Percentiles rank a stretch among this genome's conserved stretches.
These are phyloP conservation scores for Thamnidium elegans DNA, from an alignment of 192 early-diverging fungal genomes.

Conservation along the genomic window DNA sequence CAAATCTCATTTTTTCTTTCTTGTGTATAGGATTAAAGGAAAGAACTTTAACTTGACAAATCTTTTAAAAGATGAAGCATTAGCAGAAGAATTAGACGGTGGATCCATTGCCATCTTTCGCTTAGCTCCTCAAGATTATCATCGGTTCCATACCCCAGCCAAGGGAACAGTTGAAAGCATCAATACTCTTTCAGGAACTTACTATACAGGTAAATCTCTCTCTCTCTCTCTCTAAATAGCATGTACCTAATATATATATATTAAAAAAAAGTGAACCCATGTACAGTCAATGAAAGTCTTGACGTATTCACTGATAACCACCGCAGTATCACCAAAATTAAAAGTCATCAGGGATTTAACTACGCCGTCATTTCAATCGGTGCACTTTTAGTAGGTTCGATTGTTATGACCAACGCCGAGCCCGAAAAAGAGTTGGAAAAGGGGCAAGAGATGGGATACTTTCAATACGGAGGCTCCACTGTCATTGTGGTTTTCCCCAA, in stretches of 20 bases:
- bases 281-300: conserved; percentile 58
- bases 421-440: conserved; percentile 48
- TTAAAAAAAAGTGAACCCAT: conserved; percentile 60
- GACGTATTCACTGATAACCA: conserved; percentile 77
- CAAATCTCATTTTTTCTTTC: not conserved
- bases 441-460: conserved; percentile 75
- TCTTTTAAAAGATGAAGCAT: conserved; percentile 48
- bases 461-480: conserved; percentile 75
- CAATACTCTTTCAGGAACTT: conserved; percentile 53
- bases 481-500: conserved; percentile 64
- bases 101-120: conserved; percentile 65
- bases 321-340: conserved; percentile 51
- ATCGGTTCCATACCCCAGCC: conserved; percentile 66
- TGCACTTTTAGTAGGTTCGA: conserved; percentile 70
- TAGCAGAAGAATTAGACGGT: conserved; percentile 50
- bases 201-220: conserved; percentile 48
- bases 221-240: not conserved
- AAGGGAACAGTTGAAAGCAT: conserved; percentile 48
- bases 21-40: conserved; percentile 58
- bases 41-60: conserved; percentile 56
- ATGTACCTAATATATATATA: no score
- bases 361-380: conserved; percentile 66
- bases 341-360: conserved; percentile 41
- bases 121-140: conserved; percentile 83
- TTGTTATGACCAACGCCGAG: conserved; percentile 48